A percentile compares a stretch with the other conserved stretches of the same genome.
phyloP scores from a whole-genome alignment of 768 basidiomycete genomes.

The Nidularia sp. region DNA sequence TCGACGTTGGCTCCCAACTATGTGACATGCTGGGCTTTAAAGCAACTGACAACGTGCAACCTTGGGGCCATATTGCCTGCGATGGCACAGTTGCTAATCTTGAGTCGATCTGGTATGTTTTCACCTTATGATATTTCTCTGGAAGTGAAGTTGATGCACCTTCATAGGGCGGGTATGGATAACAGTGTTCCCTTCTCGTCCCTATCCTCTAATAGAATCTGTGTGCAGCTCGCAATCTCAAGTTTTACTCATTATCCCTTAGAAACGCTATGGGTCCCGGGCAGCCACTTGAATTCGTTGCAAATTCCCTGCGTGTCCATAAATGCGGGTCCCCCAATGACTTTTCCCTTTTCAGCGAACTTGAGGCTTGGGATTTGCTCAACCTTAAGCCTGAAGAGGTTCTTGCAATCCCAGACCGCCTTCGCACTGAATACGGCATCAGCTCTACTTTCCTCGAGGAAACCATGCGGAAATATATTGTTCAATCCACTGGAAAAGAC shows the following conservation, averaged over 20 bases:
- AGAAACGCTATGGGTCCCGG: slow-evolving; percentile 20
- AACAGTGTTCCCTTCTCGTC: not conserved
- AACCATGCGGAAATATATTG: slow-evolving; percentile 22
- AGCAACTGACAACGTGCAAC: slow-evolving; percentile 3
- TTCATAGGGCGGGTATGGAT: slow-evolving; percentile 4
- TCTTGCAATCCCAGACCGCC: slow-evolving; percentile 28
- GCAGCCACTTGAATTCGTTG: slow-evolving; percentile 24
- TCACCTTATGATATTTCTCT: not conserved
- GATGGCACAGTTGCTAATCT: slow-evolving; percentile 42
- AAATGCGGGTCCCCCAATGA: slow-evolving; percentile 18
- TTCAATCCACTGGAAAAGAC: slow-evolving; percentile 33
- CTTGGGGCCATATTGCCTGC: slow-evolving; percentile 42
- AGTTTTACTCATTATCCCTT: slow-evolving; percentile 40
- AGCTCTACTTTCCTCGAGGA: slow-evolving; percentile 23
- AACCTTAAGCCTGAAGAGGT: slow-evolving; percentile 28
- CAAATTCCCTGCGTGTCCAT: slow-evolving; percentile 17
- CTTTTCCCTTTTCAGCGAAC: slow-evolving; percentile 20
- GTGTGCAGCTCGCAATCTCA: slow-evolving; percentile 36
- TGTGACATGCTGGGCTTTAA: slow-evolving; percentile 36
- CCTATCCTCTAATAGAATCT: too few relatives aligned
- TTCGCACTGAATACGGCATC: slow-evolving; percentile 27
- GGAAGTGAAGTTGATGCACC: not conserved
- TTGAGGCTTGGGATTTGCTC: slow-evolving; percentile 34
- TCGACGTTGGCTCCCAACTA: slow-evolving; percentile 31
- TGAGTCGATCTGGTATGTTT: slow-evolving; percentile 38